These are phyloP conservation scores for Acacia concinna DNA, from an alignment of 331 rosid species.

Conservation along the genomic window DNA sequence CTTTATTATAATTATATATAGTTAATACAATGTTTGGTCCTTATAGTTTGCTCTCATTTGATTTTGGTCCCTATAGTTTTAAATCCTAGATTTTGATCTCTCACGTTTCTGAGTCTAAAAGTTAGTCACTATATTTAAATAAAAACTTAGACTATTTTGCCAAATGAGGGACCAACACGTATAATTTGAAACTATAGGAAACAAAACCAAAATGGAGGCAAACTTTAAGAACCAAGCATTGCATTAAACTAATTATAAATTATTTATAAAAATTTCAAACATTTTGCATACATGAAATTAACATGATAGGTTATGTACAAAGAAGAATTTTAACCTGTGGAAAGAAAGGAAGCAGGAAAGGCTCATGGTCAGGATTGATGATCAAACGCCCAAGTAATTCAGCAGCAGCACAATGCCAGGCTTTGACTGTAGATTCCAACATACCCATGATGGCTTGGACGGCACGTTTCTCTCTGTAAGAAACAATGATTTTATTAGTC, in stretches of 20 bases:
- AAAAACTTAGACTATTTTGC: too few species aligned
- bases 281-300: not conserved
- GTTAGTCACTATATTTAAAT: too few species aligned
- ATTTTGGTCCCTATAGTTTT: too few species aligned
- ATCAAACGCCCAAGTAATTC: constrained; percentile 95
- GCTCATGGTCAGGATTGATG: constrained; percentile 93
- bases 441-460: constrained; percentile 92
- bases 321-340: constrained; percentile 62
- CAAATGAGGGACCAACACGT: too few species aligned
- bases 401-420: constrained; percentile 96
- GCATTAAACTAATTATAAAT: not conserved
- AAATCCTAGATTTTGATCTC: too few species aligned
- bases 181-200: too few species aligned
- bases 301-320: constrained; percentile 1
- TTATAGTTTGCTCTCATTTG: too few species aligned
- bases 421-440: constrained; percentile 78
- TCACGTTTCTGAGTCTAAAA: too few species aligned
- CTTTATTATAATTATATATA: too few species aligned
- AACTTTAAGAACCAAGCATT: too few species aligned
- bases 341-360: constrained; percentile 81
- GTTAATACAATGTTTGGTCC: too few species aligned
- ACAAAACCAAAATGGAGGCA: too few species aligned
- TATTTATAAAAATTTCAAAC: constrained; percentile 22
- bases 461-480: constrained; percentile 80
- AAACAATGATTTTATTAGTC: constrained; percentile 30